These are phyloP conservation scores for Hyparrhenia diplandra DNA, from an alignment of 176 grass and related monocot species.

Conservation along the genomic window DNA sequence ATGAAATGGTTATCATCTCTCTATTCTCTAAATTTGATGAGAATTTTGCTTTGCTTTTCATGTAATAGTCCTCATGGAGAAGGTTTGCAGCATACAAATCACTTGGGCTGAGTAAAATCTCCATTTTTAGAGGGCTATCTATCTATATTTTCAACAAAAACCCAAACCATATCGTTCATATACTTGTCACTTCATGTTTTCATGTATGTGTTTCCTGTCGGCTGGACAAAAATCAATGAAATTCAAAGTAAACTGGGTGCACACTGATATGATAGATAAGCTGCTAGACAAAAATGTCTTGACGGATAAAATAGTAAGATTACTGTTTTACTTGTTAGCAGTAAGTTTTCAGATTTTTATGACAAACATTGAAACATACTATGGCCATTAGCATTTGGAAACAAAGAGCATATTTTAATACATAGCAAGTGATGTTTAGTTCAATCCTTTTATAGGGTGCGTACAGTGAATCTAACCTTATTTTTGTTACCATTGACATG, in stretches of 20 bases:
- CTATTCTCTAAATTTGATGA: neutral
- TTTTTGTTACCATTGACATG: neutral
- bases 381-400: slow-evolving; percentile 4
- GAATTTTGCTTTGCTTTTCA: neutral
- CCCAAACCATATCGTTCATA: neutral
- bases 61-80: neutral
- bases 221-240: neutral
- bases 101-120: neutral
- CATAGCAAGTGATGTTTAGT: neutral
- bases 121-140: neutral
- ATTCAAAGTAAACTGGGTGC: neutral
- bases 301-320: neutral
- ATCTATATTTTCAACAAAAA: neutral
- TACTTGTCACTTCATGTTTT: neutral
- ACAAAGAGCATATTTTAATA: neutral
- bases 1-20: neutral
- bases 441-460: neutral
- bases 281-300: neutral
- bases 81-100: neutral
- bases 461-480: slow-evolving; percentile 1
- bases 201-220: neutral
- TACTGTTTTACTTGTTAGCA: neutral
- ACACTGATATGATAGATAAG: neutral
- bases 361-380: neutral
- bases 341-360: slow-evolving; percentile 20